Percentiles rank a stretch among this genome's conserved stretches.
phyloP scores from a whole-genome alignment of 331 rosid species.

The Saraca asoca region DNA sequence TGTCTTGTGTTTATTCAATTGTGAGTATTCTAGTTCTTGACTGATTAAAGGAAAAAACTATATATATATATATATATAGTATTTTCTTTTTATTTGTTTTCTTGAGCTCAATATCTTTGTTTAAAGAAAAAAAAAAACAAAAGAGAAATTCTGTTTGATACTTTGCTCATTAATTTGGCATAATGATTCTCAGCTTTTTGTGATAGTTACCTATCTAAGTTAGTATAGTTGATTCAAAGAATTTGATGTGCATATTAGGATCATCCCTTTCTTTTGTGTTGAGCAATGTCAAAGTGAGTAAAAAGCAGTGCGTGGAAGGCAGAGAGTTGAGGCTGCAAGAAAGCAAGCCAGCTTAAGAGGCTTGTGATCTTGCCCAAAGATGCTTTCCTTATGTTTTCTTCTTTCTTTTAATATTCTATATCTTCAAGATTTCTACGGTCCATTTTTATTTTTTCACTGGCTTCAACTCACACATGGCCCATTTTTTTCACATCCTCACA shows the following conservation, averaged over 20 bases:
- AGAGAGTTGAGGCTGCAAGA: constrained; percentile 32
- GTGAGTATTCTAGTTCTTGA: too few relatives aligned
- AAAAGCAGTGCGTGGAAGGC: constrained; percentile 24
- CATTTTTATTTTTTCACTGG: too few relatives aligned
- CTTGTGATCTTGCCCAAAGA: constrained; percentile 39
- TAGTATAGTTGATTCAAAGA: constrained; percentile 23
- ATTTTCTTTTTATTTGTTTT: too few relatives aligned
- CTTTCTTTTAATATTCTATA: constrained; percentile 31
- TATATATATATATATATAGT: too few relatives aligned
- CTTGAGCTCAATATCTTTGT: too few relatives aligned
- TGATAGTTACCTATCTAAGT: constrained; percentile 26
- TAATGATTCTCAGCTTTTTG: constrained; percentile 26
- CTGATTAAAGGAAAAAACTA: too few relatives aligned
- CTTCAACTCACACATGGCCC: too few relatives aligned
- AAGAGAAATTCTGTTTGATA: not conserved
- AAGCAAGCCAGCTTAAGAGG: constrained; percentile 35
- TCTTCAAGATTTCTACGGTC: constrained; percentile 12
- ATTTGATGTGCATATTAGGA: constrained; percentile 34
- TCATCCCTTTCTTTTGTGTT: constrained; percentile 57
- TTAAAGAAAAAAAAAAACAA: too few relatives aligned
- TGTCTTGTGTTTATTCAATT: too few relatives aligned
- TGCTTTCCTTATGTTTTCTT: constrained; percentile 44
- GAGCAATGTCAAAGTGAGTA: constrained; percentile 50
- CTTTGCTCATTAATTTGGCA: constrained; percentile 24
- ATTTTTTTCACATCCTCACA: too few relatives aligned